Percentiles rank a stretch among this genome's conserved stretches.
phyloP scores from a whole-genome alignment of 2,329 filamentous ascomycete species.

The Xylaria sp. region DNA sequence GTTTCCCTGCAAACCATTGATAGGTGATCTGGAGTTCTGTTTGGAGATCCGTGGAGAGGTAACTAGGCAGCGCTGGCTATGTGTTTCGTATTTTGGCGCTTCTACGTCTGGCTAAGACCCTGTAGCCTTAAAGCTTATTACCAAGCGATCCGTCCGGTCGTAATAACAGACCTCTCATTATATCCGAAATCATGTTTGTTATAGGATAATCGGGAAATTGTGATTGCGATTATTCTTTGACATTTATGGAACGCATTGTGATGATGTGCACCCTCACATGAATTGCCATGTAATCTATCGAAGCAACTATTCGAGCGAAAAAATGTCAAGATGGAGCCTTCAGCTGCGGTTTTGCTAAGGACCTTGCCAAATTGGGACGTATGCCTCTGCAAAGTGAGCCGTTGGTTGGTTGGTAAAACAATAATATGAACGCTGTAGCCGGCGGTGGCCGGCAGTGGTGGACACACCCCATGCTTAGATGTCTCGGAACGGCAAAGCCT shows the following conservation, averaged over 20 bases:
- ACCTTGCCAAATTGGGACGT: constrained; percentile 32
- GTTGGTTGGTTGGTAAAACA: constrained; percentile 25
- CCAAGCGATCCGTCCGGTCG: neutral
- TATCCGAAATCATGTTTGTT: neutral
- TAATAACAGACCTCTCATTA: neutral
- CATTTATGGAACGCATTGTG: constrained; percentile 3
- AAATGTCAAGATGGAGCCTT: constrained; percentile 20
- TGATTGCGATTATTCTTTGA: neutral
- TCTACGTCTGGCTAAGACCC: neutral
- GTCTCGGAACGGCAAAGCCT: constrained; percentile 28
- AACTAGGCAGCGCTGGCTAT: too few species aligned
- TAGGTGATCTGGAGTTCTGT: neutral
- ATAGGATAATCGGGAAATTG: neutral
- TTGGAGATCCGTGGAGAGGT: too few species aligned
- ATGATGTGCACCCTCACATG: constrained; percentile 15
- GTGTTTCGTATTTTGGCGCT: too few species aligned
- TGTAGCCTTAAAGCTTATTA: neutral
- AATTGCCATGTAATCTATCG: constrained; percentile 17
- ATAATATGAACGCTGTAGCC: constrained; percentile 9
- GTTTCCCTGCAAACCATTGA: constrained; percentile 15
- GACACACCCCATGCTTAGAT: constrained; percentile 14
- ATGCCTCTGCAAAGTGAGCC: constrained; percentile 10
- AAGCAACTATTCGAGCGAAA: constrained; percentile 15
- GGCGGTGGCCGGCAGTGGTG: constrained; percentile 21
- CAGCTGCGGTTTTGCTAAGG: constrained; percentile 30